phyloP scores from a whole-genome alignment of 2,329 filamentous ascomycete genomes.

The Diaporthe vexans region DNA sequence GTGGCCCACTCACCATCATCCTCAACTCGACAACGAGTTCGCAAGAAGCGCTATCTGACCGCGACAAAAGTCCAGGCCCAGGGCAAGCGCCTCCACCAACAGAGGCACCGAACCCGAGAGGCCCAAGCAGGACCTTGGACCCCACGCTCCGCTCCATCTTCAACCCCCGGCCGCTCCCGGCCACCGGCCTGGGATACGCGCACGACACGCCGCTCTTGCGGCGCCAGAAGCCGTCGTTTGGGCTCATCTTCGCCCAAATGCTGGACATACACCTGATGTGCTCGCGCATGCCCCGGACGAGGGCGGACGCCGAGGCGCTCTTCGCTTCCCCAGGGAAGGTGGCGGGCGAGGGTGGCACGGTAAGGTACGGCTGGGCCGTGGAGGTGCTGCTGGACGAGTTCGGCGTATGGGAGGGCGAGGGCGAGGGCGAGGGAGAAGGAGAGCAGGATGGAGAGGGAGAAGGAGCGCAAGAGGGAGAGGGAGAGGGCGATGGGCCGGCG shows the following conservation, averaged over 20 bases:
- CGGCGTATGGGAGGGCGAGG: constrained; percentile 57
- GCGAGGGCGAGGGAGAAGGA: too few species aligned
- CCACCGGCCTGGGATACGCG: constrained; percentile 42
- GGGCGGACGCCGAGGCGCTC: constrained; percentile 55
- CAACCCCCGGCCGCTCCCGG: constrained; percentile 50
- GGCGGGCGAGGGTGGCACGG: constrained; percentile 33
- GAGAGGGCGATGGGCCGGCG: background rate
- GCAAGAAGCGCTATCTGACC: background rate
- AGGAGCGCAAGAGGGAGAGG: constrained; percentile 1
- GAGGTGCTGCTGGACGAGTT: constrained; percentile 67
- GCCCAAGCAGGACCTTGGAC: constrained; percentile 50
- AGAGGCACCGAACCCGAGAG: constrained; percentile 20
- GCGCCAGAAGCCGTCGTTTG: constrained; percentile 65
- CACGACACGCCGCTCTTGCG: constrained; percentile 44
- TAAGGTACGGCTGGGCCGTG: constrained; percentile 57
- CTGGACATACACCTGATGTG: constrained; percentile 69
- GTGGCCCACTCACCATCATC: constrained; percentile 65
- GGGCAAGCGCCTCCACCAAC: constrained; percentile 14
- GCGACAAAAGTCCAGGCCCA: background rate
- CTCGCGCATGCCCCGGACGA: constrained; percentile 57
- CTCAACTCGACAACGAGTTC: constrained; percentile 64
- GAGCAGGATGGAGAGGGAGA: constrained; percentile 47
- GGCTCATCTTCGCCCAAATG: constrained; percentile 67
- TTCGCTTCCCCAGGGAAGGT: constrained; percentile 42
- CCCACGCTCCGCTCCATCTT: constrained; percentile 66